Base-by-base conservation (phyloP, 73 alveolate genomes). In the Chromera velia region DNA sequence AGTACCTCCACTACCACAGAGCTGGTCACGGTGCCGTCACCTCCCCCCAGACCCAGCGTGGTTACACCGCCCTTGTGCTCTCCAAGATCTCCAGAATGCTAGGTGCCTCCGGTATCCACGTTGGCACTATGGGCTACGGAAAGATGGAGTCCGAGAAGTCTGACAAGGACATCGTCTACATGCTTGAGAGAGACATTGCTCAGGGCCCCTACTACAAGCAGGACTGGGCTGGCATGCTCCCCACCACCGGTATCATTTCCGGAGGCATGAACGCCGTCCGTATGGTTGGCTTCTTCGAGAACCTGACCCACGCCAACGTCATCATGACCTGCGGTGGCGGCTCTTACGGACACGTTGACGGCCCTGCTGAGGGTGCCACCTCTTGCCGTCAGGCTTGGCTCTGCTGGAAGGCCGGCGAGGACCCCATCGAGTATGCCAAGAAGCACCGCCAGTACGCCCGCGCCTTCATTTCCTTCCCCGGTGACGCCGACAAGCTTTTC, bases 381-480 rank as follows among this genome's bases (percentile, higher is more conserved):
- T 40, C 55, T 13, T 40, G 55, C 55, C 55, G 55, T 7, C 55
- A 40, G 55, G 55, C 55, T 13, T 40, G 55, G 55, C 55, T 40
- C 22, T 40, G 55, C 55, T 40, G 55, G 55, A 40, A 40, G 55
- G 55, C 31, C 64, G 33, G 74, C 40, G 82, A 49, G 31, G 82
- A 71, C 19, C 74, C 32, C 66, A 62, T 76, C 24, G 84, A 76
- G 84, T 76, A 34, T 34, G 84, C 84, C 76, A 76, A 76, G 84
- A 64, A 70, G 40, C 4, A 40, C 55, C 55, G 55, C 55, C 55
- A 40, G 55, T 40, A 40, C 55, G 55, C 55, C 55, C 55, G 55
- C 55, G 55, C 55, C 55, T 40, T 40, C 55, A 40, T 40, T 40
- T 40, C 68, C 29, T 55, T 55, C 68, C 28, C n/a, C 31, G 29